A percentile compares a stretch with the other conserved stretches of the same genome.
Evolutionary conservation across 1,284 basidiomycete species (phyloP).

Genomic region (Tausonia pullulans): DNA sequence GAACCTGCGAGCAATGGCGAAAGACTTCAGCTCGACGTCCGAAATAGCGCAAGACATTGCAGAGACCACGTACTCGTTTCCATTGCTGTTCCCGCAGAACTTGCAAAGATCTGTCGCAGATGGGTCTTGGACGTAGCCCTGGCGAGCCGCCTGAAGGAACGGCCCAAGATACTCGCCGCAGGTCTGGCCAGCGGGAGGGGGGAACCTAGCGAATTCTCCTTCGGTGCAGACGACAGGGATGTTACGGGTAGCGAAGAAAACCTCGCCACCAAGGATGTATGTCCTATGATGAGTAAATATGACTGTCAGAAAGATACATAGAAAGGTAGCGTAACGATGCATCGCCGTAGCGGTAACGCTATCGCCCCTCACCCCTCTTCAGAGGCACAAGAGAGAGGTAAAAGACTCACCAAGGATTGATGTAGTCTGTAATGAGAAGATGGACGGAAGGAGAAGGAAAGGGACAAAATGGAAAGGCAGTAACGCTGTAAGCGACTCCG

Average conservation of each 20-base stretch:
- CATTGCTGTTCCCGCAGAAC: conserved; percentile 10
- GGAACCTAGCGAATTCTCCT: conserved; percentile 28
- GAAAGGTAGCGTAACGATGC: not conserved
- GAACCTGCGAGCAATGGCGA: too few species aligned
- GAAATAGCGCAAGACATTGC: not conserved
- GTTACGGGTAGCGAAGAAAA: conserved; percentile 25
- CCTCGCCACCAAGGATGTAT: conserved; percentile 27
- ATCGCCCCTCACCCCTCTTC: too few species aligned
- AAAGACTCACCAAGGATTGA: too few species aligned
- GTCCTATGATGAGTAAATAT: conserved; percentile 27
- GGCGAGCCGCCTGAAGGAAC: not conserved
- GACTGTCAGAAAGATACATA: not conserved
- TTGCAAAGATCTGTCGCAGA: conserved; percentile 7
- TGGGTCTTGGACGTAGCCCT: conserved; percentile 6
- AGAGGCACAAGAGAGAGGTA: too few species aligned
- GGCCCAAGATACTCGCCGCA: conserved; percentile 29
- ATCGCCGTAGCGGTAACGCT: not conserved
- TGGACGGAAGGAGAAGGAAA: too few species aligned
- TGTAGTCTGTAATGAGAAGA: too few species aligned
- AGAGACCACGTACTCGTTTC: conserved; percentile 9
- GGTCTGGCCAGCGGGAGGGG: conserved; percentile 30
- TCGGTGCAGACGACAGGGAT: conserved; percentile 26
- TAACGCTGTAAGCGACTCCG: too few species aligned
- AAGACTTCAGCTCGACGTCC: not conserved
- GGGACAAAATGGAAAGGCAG: too few species aligned